Conservation (phyloP, 2,329 filamentous ascomycete species). For the Cytospora piceicola region DNA sequence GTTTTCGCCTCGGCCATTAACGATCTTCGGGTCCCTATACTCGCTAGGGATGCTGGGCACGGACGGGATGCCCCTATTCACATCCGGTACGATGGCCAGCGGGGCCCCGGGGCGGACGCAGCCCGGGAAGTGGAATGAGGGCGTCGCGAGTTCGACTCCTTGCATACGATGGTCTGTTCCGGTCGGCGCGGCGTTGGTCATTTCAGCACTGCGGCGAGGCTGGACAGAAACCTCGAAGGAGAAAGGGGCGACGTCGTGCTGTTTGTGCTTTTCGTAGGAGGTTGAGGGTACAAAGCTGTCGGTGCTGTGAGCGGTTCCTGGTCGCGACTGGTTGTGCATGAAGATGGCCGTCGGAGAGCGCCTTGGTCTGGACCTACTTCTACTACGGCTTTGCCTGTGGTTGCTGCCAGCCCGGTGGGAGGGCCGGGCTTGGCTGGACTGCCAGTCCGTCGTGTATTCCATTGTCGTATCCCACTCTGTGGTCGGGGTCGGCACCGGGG, state of each 20-base stretch:
- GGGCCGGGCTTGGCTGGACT: background rate
- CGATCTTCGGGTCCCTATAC: slow-evolving; percentile 21
- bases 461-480: slow-evolving; percentile 3
- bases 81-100: slow-evolving; percentile 49
- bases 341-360: slow-evolving; percentile 9
- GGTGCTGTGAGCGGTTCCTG: slow-evolving; percentile 20
- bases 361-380: slow-evolving; percentile 18
- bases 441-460: slow-evolving; percentile 23
- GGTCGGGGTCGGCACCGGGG: slow-evolving; percentile 7
- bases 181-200: background rate
- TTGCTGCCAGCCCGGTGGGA: background rate
- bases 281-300: slow-evolving; percentile 14
- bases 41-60: slow-evolving; percentile 50
- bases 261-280: background rate
- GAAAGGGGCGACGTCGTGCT: background rate
- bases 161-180: slow-evolving; percentile 23
- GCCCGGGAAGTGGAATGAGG: slow-evolving; percentile 40
- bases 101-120: slow-evolving; percentile 35
- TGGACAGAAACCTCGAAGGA: background rate
- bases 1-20: slow-evolving; percentile 14
- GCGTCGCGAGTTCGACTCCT: slow-evolving; percentile 25
- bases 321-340: slow-evolving; percentile 19
- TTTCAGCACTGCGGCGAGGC: slow-evolving; percentile 26
- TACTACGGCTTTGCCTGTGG: slow-evolving; percentile 18
- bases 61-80: slow-evolving; percentile 51